A percentile compares a stretch with the other conserved stretches of the same genome.
Evolutionary conservation across 345 rosid genomes (phyloP).

Genomic region (Rubroshorea leprosula): DNA sequence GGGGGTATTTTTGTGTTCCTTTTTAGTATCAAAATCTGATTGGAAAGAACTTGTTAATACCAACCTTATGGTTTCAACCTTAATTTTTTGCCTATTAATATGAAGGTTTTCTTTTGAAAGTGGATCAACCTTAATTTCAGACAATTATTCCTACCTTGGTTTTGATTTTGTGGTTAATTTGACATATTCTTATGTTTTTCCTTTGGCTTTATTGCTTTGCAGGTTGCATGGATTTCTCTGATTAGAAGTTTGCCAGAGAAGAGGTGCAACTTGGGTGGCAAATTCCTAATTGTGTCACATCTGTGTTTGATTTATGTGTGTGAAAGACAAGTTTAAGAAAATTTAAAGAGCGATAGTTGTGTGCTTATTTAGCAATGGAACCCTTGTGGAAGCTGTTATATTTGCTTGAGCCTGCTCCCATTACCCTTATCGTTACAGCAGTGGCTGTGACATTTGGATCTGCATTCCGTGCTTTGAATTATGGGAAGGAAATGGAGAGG

Average conservation of each 20-base stretch:
- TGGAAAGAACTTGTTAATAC: not conserved
- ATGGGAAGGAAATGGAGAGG: conserved; percentile 93
- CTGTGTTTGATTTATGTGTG: conserved; percentile 4
- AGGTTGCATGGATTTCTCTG: conserved; percentile 39
- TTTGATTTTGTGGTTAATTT: not conserved
- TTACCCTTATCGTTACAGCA: conserved; percentile 76
- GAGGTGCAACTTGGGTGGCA: conserved; percentile 26
- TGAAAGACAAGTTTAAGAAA: conserved; percentile 16
- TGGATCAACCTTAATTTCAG: no score
- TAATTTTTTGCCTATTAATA: no score
- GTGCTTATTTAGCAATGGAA: conserved; percentile 43
- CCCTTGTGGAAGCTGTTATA: conserved; percentile 76
- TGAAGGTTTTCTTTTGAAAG: no score
- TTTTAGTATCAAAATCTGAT: not conserved
- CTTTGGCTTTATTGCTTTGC: conserved; percentile 15
- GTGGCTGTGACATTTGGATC: conserved; percentile 86
- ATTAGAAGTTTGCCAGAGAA: conserved; percentile 13
- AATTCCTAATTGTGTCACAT: conserved; percentile 6
- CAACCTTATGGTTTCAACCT: not conserved
- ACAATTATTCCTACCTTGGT: no score
- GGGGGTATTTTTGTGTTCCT: not conserved
- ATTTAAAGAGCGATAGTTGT: conserved; percentile 13
- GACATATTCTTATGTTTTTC: not conserved
- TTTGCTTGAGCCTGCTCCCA: conserved; percentile 87
- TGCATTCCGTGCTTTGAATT: conserved; percentile 89